Percentiles rank a stretch among this genome's conserved stretches.
Evolutionary conservation across 2,329 filamentous ascomycete species (phyloP).

Genomic region (Cordyceps militaris): DNA sequence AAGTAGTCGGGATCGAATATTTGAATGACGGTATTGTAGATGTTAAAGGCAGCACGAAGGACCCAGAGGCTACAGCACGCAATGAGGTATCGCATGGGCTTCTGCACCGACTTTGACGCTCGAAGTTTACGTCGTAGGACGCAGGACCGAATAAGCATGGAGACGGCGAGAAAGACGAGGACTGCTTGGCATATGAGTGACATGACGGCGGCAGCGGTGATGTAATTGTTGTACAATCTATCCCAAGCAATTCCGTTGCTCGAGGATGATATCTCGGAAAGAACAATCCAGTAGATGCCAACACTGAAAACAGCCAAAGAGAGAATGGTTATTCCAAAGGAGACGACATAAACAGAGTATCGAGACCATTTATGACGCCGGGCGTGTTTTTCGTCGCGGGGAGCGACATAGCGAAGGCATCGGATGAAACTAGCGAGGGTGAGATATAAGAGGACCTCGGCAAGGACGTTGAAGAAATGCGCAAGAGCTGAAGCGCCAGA

Average conservation of each 20-base stretch:
- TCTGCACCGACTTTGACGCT: background rate
- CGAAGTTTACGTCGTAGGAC: slow-evolving; percentile 9
- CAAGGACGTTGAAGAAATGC: background rate
- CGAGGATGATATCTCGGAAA: background rate
- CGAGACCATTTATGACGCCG: background rate
- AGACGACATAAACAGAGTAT: background rate
- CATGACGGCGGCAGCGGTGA: background rate
- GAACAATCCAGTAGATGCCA: background rate
- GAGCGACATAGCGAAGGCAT: slow-evolving; percentile 3
- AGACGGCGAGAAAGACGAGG: background rate
- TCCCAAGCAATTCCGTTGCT: background rate
- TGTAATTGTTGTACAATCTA: background rate
- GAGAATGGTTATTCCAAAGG: slow-evolving; percentile 5
- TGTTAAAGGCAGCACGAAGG: slow-evolving; percentile 18
- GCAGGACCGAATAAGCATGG: slow-evolving; percentile 7
- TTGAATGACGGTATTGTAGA: slow-evolving; percentile 20
- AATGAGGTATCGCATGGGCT: slow-evolving; percentile 18
- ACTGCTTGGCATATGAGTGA: background rate
- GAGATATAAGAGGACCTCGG: slow-evolving; percentile 11
- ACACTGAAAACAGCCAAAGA: slow-evolving; percentile 11
- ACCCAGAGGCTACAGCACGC: slow-evolving; percentile 21
- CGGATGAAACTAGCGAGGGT: slow-evolving; percentile 14
- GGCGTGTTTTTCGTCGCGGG: background rate
- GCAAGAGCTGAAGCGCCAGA: background rate
- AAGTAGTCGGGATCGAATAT: background rate